phyloP scores from a whole-genome alignment of 2,329 filamentous ascomycete genomes.

The Epichloe hybrida region DNA sequence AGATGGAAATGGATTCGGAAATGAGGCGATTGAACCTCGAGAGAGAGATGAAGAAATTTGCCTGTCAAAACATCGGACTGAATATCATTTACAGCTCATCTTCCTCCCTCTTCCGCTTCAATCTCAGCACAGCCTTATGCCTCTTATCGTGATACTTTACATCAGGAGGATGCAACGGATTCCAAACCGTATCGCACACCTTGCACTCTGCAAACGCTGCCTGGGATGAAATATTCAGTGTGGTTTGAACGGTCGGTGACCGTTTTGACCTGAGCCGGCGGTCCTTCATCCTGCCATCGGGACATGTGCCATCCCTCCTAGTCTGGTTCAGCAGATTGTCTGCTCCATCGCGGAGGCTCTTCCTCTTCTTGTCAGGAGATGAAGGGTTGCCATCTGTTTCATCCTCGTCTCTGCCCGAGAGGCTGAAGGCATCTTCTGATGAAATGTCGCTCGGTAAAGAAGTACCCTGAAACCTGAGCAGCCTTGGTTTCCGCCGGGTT shows the following conservation, averaged over 20 bases:
- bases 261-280: not conserved
- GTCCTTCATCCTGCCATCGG: conserved; percentile 1
- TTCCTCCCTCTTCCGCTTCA: conserved; percentile 12
- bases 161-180: conserved; percentile 29
- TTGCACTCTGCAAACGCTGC: conserved; percentile 30
- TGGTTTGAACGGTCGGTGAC: conserved; percentile 24
- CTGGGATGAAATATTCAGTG: conserved; percentile 28
- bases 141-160: conserved; percentile 28
- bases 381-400: not conserved
- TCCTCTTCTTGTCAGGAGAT: not conserved
- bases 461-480: conserved; percentile 16
- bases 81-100: conserved; percentile 9
- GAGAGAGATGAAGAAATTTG: conserved; percentile 16
- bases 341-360: not conserved
- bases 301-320: not conserved
- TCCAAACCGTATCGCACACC: conserved; percentile 29
- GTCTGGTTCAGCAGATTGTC: not conserved
- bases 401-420: conserved; percentile 1
- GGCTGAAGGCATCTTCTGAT: not conserved
- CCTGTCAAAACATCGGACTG: no score
- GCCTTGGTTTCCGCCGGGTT: conserved; percentile 13
- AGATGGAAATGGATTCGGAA: no score
- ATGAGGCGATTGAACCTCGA: no score
- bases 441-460: conserved; percentile 7
- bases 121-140: conserved; percentile 21